These are phyloP conservation scores for Aspergillus phoenicis DNA, from an alignment of 2,329 filamentous ascomycete species.

Conservation along the genomic window DNA sequence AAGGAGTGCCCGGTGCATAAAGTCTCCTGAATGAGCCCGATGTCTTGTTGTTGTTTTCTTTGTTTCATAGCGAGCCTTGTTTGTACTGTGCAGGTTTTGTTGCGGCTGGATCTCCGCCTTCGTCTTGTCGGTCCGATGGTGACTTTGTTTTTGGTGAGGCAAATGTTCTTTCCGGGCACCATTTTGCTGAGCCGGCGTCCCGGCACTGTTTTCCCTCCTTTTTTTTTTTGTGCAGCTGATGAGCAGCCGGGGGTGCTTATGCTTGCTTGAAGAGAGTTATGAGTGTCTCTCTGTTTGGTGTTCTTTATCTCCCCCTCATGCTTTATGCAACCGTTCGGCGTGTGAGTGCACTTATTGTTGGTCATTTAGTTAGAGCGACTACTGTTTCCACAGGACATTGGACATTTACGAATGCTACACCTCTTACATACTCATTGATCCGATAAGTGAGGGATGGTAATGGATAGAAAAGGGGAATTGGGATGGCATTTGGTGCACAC, in stretches of 20 bases:
- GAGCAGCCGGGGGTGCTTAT: not conserved
- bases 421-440: too few species aligned
- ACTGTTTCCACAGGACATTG: not conserved
- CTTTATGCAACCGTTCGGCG: not conserved
- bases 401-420: not conserved
- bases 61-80: not conserved
- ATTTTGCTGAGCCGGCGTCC: slow-evolving; percentile 14
- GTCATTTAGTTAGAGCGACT: not conserved
- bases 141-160: not conserved
- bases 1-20: slow-evolving; percentile 65
- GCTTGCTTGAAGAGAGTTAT: not conserved
- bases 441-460: not conserved
- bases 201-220: not conserved
- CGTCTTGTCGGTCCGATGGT: not conserved
- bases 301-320: not conserved
- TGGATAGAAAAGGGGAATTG: not conserved
- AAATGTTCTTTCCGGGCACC: not conserved
- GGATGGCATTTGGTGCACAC: not conserved
- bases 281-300: not conserved
- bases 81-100: not conserved
- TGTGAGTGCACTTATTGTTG: not conserved
- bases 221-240: not conserved
- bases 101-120: slow-evolving; percentile 4
- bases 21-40: slow-evolving; percentile 24
- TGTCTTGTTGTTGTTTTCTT: not conserved